Conservation (phyloP, 805 yeast genomes). For the Hemisphaericaspora nanyangensis region DNA sequence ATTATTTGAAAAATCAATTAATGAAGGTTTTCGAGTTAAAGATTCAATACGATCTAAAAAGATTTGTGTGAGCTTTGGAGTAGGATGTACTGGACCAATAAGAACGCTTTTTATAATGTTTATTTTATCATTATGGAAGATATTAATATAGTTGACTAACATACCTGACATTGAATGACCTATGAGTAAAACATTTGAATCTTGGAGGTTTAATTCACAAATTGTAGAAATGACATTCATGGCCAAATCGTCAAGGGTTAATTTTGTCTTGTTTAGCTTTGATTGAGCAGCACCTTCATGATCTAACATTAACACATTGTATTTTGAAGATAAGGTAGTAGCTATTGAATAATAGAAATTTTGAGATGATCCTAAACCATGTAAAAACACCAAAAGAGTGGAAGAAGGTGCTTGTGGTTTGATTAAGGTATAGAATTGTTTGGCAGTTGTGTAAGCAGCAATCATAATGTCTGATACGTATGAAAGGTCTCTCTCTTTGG, state of each 20-base stretch:
- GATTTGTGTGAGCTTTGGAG: constrained; percentile 3
- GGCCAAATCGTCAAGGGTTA: constrained; percentile 6
- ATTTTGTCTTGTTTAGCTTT: not conserved
- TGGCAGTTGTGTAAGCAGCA: constrained; percentile 4
- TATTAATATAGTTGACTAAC: constrained; percentile 10
- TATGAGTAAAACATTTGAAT: constrained; percentile 2
- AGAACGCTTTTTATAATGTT: constrained; percentile 1
- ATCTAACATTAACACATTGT: constrained; percentile 7
- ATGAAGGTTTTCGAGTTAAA: constrained; percentile 1
- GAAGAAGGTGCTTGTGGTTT: not conserved
- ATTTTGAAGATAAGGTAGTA: not conserved
- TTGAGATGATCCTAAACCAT: constrained; percentile 12
- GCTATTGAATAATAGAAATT: constrained; percentile 9
- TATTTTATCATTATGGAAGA: not conserved
- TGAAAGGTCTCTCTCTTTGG: too few species aligned
- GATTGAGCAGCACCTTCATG: constrained; percentile 11
- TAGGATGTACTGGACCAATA: constrained; percentile 13
- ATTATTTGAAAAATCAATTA: constrained; percentile 5
- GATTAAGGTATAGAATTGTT: constrained; percentile 5
- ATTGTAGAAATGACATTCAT: constrained; percentile 4
- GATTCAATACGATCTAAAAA: constrained; percentile 6
- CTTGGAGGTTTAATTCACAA: constrained; percentile 1
- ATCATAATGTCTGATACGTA: not conserved
- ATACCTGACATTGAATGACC: constrained; percentile 15
- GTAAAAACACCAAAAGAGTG: constrained; percentile 7